Evolutionary conservation across 192 early-diverging fungal species (phyloP), one percentile per base, ranked within the genome.

Genomic region (Umbelopsis sp.): DNA sequence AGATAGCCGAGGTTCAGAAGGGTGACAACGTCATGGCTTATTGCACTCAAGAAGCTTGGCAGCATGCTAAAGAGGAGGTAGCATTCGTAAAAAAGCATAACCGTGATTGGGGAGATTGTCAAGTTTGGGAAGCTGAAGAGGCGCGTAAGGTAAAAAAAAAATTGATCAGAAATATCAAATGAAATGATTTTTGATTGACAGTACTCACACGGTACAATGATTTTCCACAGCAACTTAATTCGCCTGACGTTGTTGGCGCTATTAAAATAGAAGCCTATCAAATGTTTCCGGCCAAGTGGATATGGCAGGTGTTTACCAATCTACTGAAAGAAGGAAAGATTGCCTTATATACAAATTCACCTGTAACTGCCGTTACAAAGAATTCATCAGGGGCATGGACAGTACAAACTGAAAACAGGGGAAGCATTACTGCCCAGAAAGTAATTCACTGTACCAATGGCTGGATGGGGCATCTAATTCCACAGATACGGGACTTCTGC

Each of bases 221-320:
- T 23, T 23, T 25, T 22, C 1, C 25, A 13, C 13, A 61, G 55
- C 27, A 25, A 35, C 30, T 61, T 2, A 22, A 25, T 5, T 61
- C 27, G 4, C 55, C 55, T 11, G 55, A 61, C 15, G 55, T 61
- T 13, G 27, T 61, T 11, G 55, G 55, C 16, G 55, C 55, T n/a
- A 61, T 61, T 18, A 61, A 61, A 61, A 61, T 61, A 61, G 55
- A 61, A 61, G 55, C 55, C 0, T 61, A 61, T 35, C 55, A 61
- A 35, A 11, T 61, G 27, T 61, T 61, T 18, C 55, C 55, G 6
- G 55, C 55, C 30, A 61, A 61, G 18, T 61, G 55, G 55, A 61
- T 61, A 61, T 61, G 55, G 55, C 27, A 61, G 18, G 55, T 61
- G 23, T 61, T 61, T 33, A 12, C 3, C 5, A 61, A 25, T 12